Percentiles rank a stretch among this genome's conserved stretches.
phyloP scores from a whole-genome alignment of 108 stramenopile species.

The Conticribra guillardii region DNA sequence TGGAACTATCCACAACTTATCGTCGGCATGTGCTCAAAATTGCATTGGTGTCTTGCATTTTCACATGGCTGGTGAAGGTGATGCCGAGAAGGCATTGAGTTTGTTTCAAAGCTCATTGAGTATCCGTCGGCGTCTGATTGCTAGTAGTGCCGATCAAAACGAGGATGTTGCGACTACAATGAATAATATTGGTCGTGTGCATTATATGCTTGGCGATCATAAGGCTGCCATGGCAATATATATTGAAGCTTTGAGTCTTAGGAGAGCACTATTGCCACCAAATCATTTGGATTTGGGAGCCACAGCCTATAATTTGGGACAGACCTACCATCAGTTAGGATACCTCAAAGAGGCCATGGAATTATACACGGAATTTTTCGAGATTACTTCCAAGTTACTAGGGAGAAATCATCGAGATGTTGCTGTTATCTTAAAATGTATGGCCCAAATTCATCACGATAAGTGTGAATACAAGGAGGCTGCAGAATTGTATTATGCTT shows the following conservation, averaged over 20 bases:
- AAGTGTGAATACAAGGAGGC: conserved; percentile 53
- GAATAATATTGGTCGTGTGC: conserved; percentile 72
- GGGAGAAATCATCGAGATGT: conserved; percentile 59
- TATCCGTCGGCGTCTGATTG: conserved; percentile 35
- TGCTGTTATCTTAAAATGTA: conserved; percentile 63
- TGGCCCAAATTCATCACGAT: conserved; percentile 69
- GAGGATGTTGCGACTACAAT: conserved; percentile 30
- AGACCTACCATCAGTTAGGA: conserved; percentile 63
- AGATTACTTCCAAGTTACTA: conserved; percentile 42
- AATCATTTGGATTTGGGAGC: conserved; percentile 66
- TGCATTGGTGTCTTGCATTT: conserved; percentile 55
- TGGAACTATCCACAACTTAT: background rate
- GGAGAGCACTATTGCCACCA: conserved; percentile 48
- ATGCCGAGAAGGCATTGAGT: conserved; percentile 40
- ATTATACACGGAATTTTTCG: conserved; percentile 58
- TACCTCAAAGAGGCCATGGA: conserved; percentile 51
- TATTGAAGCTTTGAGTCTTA: conserved; percentile 51
- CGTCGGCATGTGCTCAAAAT: conserved; percentile 30
- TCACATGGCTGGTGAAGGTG: conserved; percentile 35
- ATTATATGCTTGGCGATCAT: conserved; percentile 61
- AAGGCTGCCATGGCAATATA: conserved; percentile 54
- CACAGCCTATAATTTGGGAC: conserved; percentile 73
- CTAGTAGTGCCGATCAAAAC: conserved; percentile 19
- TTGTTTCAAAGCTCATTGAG: conserved; percentile 47
- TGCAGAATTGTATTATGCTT: conserved; percentile 28